These are phyloP conservation scores for Cryomyces minteri DNA, from an alignment of 495 filamentous ascomycete genomes.

Conservation along the genomic window DNA sequence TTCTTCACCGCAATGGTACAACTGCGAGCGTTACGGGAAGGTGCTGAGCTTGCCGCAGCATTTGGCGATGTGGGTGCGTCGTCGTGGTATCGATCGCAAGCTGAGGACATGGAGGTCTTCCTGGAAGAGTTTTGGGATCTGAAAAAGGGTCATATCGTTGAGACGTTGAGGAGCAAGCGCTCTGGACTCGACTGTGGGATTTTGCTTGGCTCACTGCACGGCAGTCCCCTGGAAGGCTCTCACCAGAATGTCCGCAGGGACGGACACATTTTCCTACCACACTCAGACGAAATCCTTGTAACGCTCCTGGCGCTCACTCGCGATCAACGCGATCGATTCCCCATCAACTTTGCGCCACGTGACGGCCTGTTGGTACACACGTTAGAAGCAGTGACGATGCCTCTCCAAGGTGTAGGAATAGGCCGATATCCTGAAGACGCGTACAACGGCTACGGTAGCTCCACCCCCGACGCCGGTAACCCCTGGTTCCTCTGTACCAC, in stretches of 20 bases:
- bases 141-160: constrained; percentile 17
- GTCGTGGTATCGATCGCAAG: constrained; percentile 20
- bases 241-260: neutral
- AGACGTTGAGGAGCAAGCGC: constrained; percentile 14
- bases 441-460: constrained; percentile 24
- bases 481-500: constrained; percentile 30
- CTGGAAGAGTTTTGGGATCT: constrained; percentile 17
- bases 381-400: neutral
- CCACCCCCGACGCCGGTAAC: constrained; percentile 20
- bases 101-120: constrained; percentile 12
- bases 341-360: constrained; percentile 15
- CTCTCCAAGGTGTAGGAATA: neutral
- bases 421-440: constrained; percentile 27
- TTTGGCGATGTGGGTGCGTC: constrained; percentile 18
- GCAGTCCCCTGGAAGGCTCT: neutral
- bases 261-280: constrained; percentile 13
- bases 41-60: constrained; percentile 14
- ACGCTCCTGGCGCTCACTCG: constrained; percentile 18
- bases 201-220: constrained; percentile 21
- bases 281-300: constrained; percentile 20
- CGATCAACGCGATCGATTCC: constrained; percentile 17
- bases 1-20: constrained; percentile 45
- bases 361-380: neutral
- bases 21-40: constrained; percentile 22
- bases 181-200: constrained; percentile 22